Conservation (phyloP, 1,284 basidiomycete species). For the Irpex sp. region DNA sequence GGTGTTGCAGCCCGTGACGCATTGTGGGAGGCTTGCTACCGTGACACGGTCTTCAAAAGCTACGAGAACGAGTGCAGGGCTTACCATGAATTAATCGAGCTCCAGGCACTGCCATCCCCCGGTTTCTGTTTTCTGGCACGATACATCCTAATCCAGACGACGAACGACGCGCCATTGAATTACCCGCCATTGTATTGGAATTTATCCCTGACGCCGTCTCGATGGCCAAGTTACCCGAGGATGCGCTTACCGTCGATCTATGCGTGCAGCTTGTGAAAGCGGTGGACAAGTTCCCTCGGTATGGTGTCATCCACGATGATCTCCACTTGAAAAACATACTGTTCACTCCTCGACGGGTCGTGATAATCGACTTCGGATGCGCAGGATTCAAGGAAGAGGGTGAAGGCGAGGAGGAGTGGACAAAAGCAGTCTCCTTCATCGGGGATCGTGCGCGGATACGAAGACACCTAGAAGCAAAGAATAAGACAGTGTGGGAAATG, state of each 20-base stretch:
- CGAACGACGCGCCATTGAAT: neutral
- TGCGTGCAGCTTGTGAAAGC: neutral
- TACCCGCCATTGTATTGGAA: neutral
- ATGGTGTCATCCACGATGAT: neutral
- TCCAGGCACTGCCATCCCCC: slow-evolving; percentile 9
- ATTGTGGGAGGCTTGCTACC: neutral
- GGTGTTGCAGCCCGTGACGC: neutral
- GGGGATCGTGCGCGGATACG: neutral
- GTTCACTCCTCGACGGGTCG: neutral
- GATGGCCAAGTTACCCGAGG: neutral
- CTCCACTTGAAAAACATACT: neutral
- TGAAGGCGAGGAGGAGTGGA: neutral
- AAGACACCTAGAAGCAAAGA: no score
- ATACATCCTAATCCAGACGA: neutral
- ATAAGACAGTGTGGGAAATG: no score
- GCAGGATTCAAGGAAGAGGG: neutral
- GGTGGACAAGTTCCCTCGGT: neutral
- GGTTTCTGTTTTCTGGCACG: slow-evolving; percentile 1
- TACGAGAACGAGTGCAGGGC: neutral
- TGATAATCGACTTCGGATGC: neutral
- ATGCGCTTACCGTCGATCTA: neutral
- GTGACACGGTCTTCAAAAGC: neutral
- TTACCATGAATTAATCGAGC: slow-evolving; percentile 1
- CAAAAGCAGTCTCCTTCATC: neutral
- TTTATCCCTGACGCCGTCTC: neutral